These are phyloP conservation scores for Fusarium transvaalense DNA, from an alignment of 2,329 filamentous ascomycete species.

Conservation along the genomic window DNA sequence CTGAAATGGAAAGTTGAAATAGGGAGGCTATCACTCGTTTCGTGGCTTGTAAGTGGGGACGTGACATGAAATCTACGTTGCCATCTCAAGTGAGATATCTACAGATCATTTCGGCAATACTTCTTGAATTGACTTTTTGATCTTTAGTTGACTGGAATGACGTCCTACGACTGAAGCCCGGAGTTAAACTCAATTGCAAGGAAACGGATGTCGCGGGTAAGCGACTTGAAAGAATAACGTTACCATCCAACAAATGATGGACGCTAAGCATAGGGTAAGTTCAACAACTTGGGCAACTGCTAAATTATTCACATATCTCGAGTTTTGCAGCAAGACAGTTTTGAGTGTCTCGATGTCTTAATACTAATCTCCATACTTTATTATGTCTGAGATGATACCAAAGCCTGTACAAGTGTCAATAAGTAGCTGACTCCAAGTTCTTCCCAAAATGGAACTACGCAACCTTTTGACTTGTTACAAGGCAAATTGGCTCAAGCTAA, in stretches of 20 bases:
- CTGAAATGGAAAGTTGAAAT: constrained; percentile 41
- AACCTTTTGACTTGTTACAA: too few species aligned
- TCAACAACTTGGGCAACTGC: too few species aligned
- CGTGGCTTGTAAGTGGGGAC: neutral
- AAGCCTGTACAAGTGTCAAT: too few species aligned
- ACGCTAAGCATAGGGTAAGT: too few species aligned
- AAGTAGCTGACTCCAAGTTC: too few species aligned
- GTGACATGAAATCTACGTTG: neutral
- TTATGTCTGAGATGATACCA: too few species aligned
- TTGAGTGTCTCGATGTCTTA: too few species aligned
- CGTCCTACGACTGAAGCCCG: too few species aligned
- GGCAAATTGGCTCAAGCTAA: neutral
- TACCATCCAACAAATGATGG: too few species aligned
- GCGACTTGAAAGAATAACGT: neutral
- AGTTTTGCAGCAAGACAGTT: neutral
- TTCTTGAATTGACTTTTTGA: neutral
- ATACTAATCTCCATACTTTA: too few species aligned
- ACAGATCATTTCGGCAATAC: neutral
- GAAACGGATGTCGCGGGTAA: neutral
- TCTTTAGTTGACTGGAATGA: neutral
- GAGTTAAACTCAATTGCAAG: neutral
- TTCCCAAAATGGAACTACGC: too few species aligned
- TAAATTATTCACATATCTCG: neutral
- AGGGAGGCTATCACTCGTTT: constrained; percentile 38
- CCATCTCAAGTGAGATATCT: neutral